Evolutionary conservation across 2,329 filamentous ascomycete species (phyloP), one percentile per base, ranked within the genome.

Genomic region (Nigrospora sphaerica): DNA sequence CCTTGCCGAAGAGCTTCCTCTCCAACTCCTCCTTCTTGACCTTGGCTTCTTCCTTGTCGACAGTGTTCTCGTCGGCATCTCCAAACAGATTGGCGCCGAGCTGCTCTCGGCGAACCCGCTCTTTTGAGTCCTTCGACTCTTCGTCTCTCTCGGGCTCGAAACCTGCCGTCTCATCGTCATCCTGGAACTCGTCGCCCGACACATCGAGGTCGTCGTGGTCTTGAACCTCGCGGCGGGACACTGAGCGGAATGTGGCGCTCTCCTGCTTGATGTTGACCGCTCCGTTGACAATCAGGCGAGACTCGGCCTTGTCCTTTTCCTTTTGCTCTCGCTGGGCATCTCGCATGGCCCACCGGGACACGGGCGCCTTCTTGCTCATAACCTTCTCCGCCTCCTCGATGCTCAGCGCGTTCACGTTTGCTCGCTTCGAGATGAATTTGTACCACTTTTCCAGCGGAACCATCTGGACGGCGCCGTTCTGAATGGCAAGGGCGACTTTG

Each of bases 381-480:
- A 83, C 75, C 46, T 85, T 85, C 62, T 97, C 91, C 0, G 88
- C 88, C 61, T 95, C 85, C 51, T 95, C 91, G 12, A 91, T 82
- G 1, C 81, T 85, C 63, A 91, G 80, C 0, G 82, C 77, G 61
- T 85, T 83, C 60, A 93, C 92, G 12, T 85, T 80, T 1, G 56
- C 60, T 46, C 88, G 86, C 62, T 92, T 92, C 38, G 84, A 77
- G 4, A 79, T 83, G 62, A 95, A 95, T 46, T 82, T 86, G 69
- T 98, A 98, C 84, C 88, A 96, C 60, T 96, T 95, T 66, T 98
- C 92, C 16, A 97, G 69, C 0, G 95, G 95, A 3, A 95, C 76
- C 81, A 97, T 87, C 48, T 84, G 83, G 62, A 95, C 93, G 42
- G 77, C 81, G 2, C 75, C 74, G 11, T 81, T 77, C 34, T 82